Evolutionary conservation across 2,329 filamentous ascomycete genomes (phyloP).

Genomic region (Elsinoe australis): DNA sequence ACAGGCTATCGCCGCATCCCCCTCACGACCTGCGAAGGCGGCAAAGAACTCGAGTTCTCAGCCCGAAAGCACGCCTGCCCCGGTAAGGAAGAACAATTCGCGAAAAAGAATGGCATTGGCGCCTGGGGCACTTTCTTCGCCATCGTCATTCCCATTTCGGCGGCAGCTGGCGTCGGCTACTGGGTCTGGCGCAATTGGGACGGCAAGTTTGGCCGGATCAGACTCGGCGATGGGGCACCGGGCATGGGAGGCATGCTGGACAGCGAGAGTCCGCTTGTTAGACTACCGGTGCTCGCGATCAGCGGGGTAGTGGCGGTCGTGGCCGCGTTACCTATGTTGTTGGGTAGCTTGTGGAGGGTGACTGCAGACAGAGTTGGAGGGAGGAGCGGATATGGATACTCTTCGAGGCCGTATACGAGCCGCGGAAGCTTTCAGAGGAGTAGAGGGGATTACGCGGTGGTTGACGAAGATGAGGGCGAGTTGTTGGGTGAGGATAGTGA

Average conservation of each 20-base stretch:
- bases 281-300: constrained; percentile 56
- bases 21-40: constrained; percentile 75
- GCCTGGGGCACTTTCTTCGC: constrained; percentile 78
- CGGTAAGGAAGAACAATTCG: constrained; percentile 73
- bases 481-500: constrained; percentile 88
- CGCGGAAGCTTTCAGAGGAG: constrained; percentile 82
- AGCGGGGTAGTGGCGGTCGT: constrained; percentile 49
- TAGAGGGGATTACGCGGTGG: constrained; percentile 76
- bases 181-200: constrained; percentile 80
- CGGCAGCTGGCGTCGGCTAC: constrained; percentile 68
- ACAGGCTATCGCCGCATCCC: constrained; percentile 87
- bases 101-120: constrained; percentile 61
- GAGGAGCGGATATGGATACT: constrained; percentile 45
- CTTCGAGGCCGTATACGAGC: constrained; percentile 68
- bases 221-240: constrained; percentile 65
- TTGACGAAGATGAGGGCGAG: constrained; percentile 92
- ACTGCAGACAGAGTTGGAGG: constrained; percentile 45
- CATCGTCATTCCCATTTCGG: constrained; percentile 63
- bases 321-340: constrained; percentile 57
- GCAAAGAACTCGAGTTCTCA: constrained; percentile 64
- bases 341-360: constrained; percentile 64
- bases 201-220: constrained; percentile 81
- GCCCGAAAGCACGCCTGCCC: constrained; percentile 58
- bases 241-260: constrained; percentile 45
- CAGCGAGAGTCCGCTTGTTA: constrained; percentile 67